Evolutionary conservation across 2,329 filamentous ascomycete genomes (phyloP).

Genomic region (Ophiostoma perfectum): DNA sequence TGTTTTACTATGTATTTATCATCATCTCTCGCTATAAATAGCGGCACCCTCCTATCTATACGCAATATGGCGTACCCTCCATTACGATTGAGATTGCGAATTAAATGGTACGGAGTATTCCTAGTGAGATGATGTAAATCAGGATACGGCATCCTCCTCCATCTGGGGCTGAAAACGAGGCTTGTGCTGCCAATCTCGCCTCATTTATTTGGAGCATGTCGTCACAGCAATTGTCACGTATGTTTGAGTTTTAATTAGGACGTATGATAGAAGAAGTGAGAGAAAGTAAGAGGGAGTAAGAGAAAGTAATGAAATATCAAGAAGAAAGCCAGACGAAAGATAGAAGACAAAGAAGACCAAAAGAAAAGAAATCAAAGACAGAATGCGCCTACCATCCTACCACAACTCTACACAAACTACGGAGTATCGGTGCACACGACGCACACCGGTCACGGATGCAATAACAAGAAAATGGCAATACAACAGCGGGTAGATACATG

Average conservation of each 20-base stretch:
- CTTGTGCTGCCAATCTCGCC: not conserved
- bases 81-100: constrained; percentile 7
- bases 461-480: not conserved
- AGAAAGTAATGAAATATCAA: not conserved
- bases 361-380: not conserved
- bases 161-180: constrained; percentile 11
- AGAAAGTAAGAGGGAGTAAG: not conserved
- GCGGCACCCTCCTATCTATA: not conserved
- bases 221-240: not conserved
- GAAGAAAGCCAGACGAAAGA: not conserved
- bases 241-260: not conserved
- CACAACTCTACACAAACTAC: no score
- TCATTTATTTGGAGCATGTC: not conserved
- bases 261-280: not conserved
- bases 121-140: not conserved
- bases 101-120: constrained; percentile 2
- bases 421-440: no score
- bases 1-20: not conserved
- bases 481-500: constrained; percentile 2
- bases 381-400: no score
- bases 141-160: not conserved
- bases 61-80: not conserved
- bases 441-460: not conserved
- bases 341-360: not conserved
- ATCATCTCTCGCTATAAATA: not conserved